Conservation (phyloP, 176 grass and related monocot species). For the Paspalum notatum region DNA sequence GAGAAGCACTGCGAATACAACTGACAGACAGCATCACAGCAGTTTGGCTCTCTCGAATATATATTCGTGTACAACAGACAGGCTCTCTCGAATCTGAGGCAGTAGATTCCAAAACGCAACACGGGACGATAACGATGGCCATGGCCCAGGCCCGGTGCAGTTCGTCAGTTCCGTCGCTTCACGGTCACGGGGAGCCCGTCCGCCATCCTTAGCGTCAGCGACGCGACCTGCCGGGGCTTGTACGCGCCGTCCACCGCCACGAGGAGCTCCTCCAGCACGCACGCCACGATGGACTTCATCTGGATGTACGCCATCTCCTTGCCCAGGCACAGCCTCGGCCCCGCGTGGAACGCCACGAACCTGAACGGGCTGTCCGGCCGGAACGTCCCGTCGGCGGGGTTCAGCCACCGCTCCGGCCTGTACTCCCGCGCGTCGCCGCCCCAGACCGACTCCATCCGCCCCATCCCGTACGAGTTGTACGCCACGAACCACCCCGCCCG, state of each 20-base stretch:
- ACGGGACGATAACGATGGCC: no score
- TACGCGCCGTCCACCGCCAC: conserved; percentile 29
- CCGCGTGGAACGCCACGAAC: conserved; percentile 65
- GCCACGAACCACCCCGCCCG: conserved; percentile 49
- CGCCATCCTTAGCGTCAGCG: conserved; percentile 64
- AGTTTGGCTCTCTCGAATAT: no score
- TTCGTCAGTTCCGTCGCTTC: conserved; percentile 29
- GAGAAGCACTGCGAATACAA: no score
- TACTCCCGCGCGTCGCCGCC: conserved; percentile 55
- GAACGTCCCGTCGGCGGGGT: conserved; percentile 47
- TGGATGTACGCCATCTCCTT: conserved; percentile 87
- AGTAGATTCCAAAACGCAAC: no score
- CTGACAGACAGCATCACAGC: no score
- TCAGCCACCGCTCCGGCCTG: conserved; percentile 70
- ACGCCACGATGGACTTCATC: conserved; percentile 73
- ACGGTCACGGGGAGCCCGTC: conserved; percentile 54
- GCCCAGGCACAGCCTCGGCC: conserved; percentile 69
- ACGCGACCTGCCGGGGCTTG: conserved; percentile 39
- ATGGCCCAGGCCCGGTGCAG: neutral
- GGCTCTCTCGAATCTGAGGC: no score
- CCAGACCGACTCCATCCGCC: conserved; percentile 58
- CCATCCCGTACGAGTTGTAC: conserved; percentile 68
- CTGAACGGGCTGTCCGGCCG: conserved; percentile 63
- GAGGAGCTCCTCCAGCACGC: conserved; percentile 51
- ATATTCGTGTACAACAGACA: no score